Conservation (phyloP, 108 stramenopile genomes). For the Nitzschia inconspicua region DNA sequence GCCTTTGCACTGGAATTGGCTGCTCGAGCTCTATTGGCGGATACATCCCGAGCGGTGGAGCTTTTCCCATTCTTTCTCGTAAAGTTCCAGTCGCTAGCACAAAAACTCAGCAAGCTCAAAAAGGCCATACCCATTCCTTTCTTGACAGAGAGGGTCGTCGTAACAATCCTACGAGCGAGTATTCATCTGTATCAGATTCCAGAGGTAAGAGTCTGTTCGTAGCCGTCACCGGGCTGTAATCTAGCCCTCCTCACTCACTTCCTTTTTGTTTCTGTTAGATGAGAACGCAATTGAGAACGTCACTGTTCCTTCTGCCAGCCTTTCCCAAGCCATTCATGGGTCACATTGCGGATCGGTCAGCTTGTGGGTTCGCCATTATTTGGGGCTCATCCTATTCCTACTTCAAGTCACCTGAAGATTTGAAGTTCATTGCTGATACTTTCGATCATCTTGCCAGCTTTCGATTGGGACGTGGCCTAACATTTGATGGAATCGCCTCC, state of each 20-base stretch:
- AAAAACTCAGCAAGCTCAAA: constrained; percentile 7
- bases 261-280: constrained; percentile 25
- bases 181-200: constrained; percentile 72
- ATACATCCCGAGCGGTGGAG: constrained; percentile 44
- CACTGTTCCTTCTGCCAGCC: constrained; percentile 43
- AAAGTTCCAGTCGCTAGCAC: constrained; percentile 48
- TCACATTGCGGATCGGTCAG: constrained; percentile 61
- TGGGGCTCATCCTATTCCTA: constrained; percentile 54
- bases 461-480: constrained; percentile 55
- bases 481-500: constrained; percentile 80
- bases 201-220: too few species aligned
- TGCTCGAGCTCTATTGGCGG: constrained; percentile 54
- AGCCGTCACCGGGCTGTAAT: too few species aligned
- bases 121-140: constrained; percentile 45
- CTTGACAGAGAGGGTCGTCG: constrained; percentile 65
- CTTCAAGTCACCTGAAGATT: constrained; percentile 63
- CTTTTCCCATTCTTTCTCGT: constrained; percentile 60
- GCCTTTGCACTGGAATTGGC: constrained; percentile 74
- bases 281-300: constrained; percentile 44
- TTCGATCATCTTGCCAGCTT: constrained; percentile 58
- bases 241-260: neutral
- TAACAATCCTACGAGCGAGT: constrained; percentile 66
- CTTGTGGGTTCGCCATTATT: constrained; percentile 79
- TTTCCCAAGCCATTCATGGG: constrained; percentile 50
- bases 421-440: constrained; percentile 61